Evolutionary conservation across 2,329 filamentous ascomycete genomes (phyloP).

Genomic region (Cryphonectria radicalis): DNA sequence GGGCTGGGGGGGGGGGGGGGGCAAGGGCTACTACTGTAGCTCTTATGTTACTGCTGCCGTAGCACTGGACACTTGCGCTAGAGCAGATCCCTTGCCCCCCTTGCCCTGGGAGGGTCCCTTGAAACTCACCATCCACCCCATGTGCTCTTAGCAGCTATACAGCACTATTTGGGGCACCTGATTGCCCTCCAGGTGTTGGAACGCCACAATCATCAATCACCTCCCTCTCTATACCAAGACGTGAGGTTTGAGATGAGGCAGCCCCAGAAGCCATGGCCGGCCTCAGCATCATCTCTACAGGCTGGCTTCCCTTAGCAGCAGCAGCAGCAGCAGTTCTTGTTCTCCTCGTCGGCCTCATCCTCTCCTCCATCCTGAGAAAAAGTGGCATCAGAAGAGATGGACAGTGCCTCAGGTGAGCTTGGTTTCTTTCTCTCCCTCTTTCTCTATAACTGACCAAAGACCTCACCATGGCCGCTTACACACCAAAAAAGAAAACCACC

Average conservation of each 20-base stretch:
- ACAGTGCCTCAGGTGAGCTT: constrained; percentile 29
- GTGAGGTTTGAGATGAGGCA: neutral
- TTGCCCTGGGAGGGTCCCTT: neutral
- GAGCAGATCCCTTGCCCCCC: neutral
- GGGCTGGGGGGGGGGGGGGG: no score
- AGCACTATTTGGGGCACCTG: neutral
- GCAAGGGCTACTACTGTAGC: neutral
- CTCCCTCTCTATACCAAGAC: neutral
- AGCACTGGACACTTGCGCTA: neutral
- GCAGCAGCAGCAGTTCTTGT: neutral
- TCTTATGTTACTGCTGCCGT: neutral
- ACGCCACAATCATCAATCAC: neutral
- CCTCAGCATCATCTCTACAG: constrained; percentile 4
- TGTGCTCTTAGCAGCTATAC: neutral
- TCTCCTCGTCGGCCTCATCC: constrained; percentile 18
- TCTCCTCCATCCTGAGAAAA: constrained; percentile 25
- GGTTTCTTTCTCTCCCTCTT: no score
- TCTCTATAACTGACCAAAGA: neutral
- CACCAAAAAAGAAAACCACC: constrained; percentile 48
- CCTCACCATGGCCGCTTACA: neutral
- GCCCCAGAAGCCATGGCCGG: constrained; percentile 12
- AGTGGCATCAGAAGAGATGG: constrained; percentile 31
- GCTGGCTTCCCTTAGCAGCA: constrained; percentile 17
- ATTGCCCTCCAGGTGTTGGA: neutral
- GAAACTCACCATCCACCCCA: neutral